Evolutionary conservation across 2,329 filamentous ascomycete genomes (phyloP), one percentile per base, ranked within the genome.

Genomic region (Calonectria ilicicola): DNA sequence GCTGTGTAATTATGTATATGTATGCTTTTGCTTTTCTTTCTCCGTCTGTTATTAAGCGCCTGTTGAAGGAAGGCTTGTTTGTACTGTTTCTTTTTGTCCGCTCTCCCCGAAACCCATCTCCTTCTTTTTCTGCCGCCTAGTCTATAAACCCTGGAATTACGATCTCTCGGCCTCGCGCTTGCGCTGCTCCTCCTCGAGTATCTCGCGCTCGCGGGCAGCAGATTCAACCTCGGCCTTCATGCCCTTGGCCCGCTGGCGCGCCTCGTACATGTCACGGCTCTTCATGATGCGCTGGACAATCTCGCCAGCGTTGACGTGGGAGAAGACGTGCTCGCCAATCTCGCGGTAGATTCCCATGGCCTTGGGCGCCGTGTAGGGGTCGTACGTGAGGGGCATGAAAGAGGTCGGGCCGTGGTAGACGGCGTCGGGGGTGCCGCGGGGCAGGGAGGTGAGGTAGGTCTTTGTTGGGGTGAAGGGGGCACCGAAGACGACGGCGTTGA

Each of bases 361-460:
- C 84, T 96, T 97, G 66, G 95, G 92, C 17, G 92, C 94, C 32
- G 89, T 88, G 85, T 98, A 98, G 1, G 94, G 94, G 80, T 96
- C 94, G 81, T 94, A 94, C 7, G 92, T 94, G 27, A 92, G 82
- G 81, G 92, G 94, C 87, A 98, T 97, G 83, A 98, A 98, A 15
- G 94, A 90, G 0, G 97, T 99, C 8, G 95, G 95, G n/a, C 97
- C 97, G 85, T 99, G 97, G 84, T 98, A 99, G 73, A 99, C 94
- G 32, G 92, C 93, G 79, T 93, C 89, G 17, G 95, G 94, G 5
- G 89, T 90, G 63, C 93, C 92, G 84, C 92, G 92, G 0, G 96
- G 95, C 56, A 97, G 88, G 1, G 91, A 88, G 71, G 89, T 89
- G 49, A 99, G 90, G 83, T 97, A 99, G 3, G 90, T 86, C 80